Percentiles rank a stretch among this genome's conserved stretches.
Conservation (phyloP, 805 yeast genomes). For the Saccharomycopsis lassenensis region DNA sequence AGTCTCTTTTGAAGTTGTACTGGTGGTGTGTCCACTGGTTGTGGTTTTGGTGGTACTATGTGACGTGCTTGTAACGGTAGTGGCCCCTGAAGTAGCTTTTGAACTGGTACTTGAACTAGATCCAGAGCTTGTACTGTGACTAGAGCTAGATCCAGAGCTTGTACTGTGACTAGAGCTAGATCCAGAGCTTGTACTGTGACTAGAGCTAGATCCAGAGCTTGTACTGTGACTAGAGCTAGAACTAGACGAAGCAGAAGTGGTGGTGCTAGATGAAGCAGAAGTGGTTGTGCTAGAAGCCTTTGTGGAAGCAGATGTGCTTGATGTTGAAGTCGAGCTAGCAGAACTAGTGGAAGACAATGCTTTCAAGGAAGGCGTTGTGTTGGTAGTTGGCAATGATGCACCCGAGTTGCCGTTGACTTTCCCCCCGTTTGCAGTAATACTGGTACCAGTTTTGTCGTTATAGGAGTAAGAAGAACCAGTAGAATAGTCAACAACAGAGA, state of each 20-base stretch:
- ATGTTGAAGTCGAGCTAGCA: constrained; percentile 1
- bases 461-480: constrained; percentile 35
- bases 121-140: not conserved
- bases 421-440: constrained; percentile 22
- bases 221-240: constrained; percentile 6
- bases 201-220: constrained; percentile 2
- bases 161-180: constrained; percentile 1
- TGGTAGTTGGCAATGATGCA: constrained; percentile 13
- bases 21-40: not conserved
- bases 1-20: not conserved
- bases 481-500: constrained; percentile 42
- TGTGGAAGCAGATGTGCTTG: constrained; percentile 21
- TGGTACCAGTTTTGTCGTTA: constrained; percentile 38
- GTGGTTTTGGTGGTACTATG: not conserved
- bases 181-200: not conserved
- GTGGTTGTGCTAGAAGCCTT: constrained; percentile 22
- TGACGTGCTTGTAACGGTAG: not conserved
- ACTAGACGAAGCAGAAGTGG: constrained; percentile 17
- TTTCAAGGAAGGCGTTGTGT: constrained; percentile 21
- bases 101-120: not conserved
- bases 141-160: not conserved
- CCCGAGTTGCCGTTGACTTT: constrained; percentile 15
- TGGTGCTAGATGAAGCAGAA: constrained; percentile 17
- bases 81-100: not conserved
- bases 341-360: constrained; percentile 5